These are phyloP conservation scores for Citrus medica DNA, from an alignment of 345 rosid species.

Conservation along the genomic window DNA sequence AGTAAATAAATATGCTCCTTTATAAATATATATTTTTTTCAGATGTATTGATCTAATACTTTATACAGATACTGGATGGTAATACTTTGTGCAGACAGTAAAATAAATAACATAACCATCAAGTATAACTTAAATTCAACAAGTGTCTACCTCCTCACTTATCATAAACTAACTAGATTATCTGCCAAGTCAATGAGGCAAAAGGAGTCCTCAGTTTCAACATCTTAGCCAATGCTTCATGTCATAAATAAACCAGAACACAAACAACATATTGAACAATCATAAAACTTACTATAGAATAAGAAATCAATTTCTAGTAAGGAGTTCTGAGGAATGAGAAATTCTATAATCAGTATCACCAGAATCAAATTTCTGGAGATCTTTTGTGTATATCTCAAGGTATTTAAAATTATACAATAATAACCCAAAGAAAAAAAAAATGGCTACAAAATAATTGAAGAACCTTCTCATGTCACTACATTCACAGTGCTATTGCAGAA, in stretches of 20 bases:
- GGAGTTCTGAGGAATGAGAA: not conserved
- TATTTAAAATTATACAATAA: not conserved
- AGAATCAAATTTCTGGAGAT: not conserved
- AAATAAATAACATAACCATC: not conserved
- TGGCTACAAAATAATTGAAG: not conserved
- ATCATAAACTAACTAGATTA: not conserved
- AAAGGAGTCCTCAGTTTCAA: not conserved
- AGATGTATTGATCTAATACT: not conserved
- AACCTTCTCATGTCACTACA: not conserved
- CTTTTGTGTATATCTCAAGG: not conserved
- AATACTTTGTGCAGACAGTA: not conserved
- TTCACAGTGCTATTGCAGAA: not conserved
- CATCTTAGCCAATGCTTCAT: not conserved
- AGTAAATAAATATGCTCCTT: not conserved
- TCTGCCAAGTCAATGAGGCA: not conserved
- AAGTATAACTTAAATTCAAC: not conserved
- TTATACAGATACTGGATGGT: not conserved
- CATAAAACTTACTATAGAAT: not conserved
- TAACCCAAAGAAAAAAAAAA: not conserved
- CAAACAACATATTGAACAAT: not conserved
- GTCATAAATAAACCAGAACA: not conserved
- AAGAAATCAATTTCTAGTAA: slow-evolving; percentile 1
- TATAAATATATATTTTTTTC: not conserved
- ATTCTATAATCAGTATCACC: not conserved
- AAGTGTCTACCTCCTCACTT: not conserved